These are phyloP conservation scores for Gynochthodes officinalis DNA, from an alignment of 257 asterid species.

Conservation along the genomic window DNA sequence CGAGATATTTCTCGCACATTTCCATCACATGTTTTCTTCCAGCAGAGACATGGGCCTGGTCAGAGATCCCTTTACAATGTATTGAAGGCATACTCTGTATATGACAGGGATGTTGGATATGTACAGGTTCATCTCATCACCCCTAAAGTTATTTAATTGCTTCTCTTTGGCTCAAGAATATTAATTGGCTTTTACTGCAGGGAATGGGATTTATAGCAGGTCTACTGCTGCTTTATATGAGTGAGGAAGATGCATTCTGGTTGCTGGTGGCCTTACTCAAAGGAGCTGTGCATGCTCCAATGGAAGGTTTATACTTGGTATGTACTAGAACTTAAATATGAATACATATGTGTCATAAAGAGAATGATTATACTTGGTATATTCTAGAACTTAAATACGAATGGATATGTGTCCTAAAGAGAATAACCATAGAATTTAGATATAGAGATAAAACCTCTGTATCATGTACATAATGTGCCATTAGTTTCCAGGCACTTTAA, in stretches of 20 bases:
- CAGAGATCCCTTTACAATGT: slow-evolving; percentile 98
- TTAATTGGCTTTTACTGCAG: slow-evolving; percentile 47
- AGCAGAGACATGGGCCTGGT: slow-evolving; percentile 99
- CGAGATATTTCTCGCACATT: slow-evolving; percentile 98
- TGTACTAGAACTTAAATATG: neutral
- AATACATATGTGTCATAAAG: neutral
- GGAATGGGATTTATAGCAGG: slow-evolving; percentile 99
- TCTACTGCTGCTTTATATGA: slow-evolving; percentile 94
- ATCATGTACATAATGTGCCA: neutral
- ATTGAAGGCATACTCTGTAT: slow-evolving; percentile 93
- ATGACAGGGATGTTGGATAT: slow-evolving; percentile 95
- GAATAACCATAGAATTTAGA: too few species aligned
- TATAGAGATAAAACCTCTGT: neutral
- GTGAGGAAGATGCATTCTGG: slow-evolving; percentile 99
- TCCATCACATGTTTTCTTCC: slow-evolving; percentile 98
- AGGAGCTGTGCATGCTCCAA: slow-evolving; percentile 98
- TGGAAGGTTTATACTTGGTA: slow-evolving; percentile 99
- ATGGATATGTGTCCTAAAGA: neutral
- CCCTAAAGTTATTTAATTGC: neutral
- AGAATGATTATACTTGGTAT: slow-evolving; percentile 67
- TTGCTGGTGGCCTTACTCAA: slow-evolving; percentile 94
- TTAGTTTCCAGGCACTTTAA: neutral
- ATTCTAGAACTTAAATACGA: neutral
- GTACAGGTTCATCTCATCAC: slow-evolving; percentile 66
- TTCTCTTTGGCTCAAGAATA: neutral